A percentile compares a stretch with the other conserved stretches of the same genome.
phyloP scores from a whole-genome alignment of 1,284 basidiomycete species.

The Cryptococcus floricola region DNA sequence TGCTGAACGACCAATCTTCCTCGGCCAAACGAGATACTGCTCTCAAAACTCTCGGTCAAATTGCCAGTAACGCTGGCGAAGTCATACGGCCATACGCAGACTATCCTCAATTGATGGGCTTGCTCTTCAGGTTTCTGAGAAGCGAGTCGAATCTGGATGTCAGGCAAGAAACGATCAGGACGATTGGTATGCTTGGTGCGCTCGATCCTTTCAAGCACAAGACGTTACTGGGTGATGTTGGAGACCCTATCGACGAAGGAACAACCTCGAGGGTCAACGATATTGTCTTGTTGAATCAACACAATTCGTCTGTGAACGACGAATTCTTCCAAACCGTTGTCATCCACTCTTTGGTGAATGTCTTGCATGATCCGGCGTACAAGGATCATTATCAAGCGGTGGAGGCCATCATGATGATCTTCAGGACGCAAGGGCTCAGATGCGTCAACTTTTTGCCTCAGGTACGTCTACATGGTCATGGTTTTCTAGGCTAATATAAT shows the following conservation, averaged over 20 bases:
- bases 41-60: constrained; percentile 86
- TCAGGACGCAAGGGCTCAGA: constrained; percentile 95
- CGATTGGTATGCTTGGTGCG: constrained; percentile 95
- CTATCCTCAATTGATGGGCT: constrained; percentile 82
- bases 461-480: constrained; percentile 50
- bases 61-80: constrained; percentile 93
- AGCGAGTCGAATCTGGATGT: constrained; percentile 73
- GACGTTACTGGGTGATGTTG: constrained; percentile 69
- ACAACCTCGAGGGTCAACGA: constrained; percentile 54
- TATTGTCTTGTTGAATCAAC: constrained; percentile 56
- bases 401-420: constrained; percentile 98
- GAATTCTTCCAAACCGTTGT: constrained; percentile 98
- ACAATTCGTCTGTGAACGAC: constrained; percentile 64
- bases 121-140: constrained; percentile 80
- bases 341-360: constrained; percentile 80
- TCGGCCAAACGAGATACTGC: constrained; percentile 83
- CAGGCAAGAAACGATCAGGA: constrained; percentile 85
- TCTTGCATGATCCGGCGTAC: constrained; percentile 84
- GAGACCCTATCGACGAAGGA: constrained; percentile 60
- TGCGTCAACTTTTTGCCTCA: constrained; percentile 94
- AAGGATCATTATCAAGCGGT: constrained; percentile 87
- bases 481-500: background rate
- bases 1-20: constrained; percentile 79
- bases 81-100: constrained; percentile 89
- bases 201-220: constrained; percentile 94